A percentile compares a stretch with the other conserved stretches of the same genome.
Conservation (phyloP, 2,329 filamentous ascomycete species). For the Dothideomycetes sp. region DNA sequence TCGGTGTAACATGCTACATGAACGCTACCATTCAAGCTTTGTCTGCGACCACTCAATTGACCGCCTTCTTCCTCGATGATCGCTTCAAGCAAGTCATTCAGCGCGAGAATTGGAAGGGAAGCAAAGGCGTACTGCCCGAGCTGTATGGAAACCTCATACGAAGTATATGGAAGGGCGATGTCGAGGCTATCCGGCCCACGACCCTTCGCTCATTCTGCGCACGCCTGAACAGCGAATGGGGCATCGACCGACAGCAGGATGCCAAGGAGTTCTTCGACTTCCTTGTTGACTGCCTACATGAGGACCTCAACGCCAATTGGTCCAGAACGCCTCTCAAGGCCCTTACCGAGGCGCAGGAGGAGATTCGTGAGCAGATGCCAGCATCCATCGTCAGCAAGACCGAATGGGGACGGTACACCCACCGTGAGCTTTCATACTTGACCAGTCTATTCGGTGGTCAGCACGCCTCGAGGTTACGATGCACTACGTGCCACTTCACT, state of each 20-base stretch:
- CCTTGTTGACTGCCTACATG: constrained; percentile 67
- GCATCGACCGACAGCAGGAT: constrained; percentile 72
- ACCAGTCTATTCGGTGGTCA: constrained; percentile 70
- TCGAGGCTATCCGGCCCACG: constrained; percentile 31
- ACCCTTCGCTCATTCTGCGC: constrained; percentile 50
- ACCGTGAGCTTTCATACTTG: constrained; percentile 63
- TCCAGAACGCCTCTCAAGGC: constrained; percentile 45
- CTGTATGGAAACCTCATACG: constrained; percentile 51
- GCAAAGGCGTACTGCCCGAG: constrained; percentile 49
- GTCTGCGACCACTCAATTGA: constrained; percentile 55
- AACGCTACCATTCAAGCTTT: constrained; percentile 83
- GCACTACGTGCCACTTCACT: constrained; percentile 49
- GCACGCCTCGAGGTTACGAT: constrained; percentile 50
- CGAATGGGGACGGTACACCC: constrained; percentile 63
- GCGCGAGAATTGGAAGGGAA: constrained; percentile 53
- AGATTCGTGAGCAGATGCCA: constrained; percentile 48
- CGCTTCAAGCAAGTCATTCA: constrained; percentile 50
- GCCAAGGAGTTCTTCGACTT: constrained; percentile 84
- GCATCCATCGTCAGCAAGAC: constrained; percentile 55
- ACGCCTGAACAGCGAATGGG: constrained; percentile 55
- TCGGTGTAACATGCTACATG: constrained; percentile 79
- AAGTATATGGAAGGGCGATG: constrained; percentile 51
- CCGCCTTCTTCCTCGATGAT: constrained; percentile 53
- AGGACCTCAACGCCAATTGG: constrained; percentile 70
- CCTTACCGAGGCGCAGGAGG: constrained; percentile 49